Percentiles rank a stretch among this genome's conserved stretches.
These are phyloP conservation scores for Venturia asperata DNA, from an alignment of 2,329 filamentous ascomycete species.

Conservation along the genomic window DNA sequence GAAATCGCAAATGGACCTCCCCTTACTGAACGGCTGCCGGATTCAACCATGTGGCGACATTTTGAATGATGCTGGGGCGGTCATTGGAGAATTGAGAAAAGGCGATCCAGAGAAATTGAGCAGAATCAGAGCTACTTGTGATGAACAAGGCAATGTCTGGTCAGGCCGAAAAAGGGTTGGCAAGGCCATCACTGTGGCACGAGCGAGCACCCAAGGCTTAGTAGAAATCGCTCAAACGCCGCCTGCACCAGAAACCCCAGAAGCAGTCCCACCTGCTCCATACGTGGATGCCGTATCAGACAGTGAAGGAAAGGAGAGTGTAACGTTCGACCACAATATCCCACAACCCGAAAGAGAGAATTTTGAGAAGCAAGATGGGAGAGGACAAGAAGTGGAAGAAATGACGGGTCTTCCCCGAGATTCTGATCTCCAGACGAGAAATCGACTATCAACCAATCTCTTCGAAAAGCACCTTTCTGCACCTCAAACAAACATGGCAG, in stretches of 20 bases:
- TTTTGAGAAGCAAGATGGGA: background rate
- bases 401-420: too few species aligned
- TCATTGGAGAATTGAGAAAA: background rate
- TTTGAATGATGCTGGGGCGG: background rate
- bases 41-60: conserved; percentile 2
- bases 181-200: conserved; percentile 44
- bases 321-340: background rate
- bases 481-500: too few species aligned
- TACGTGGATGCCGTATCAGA: background rate
- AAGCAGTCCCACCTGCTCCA: conserved; percentile 40
- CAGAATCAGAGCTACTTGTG: conserved; percentile 59
- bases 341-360: background rate
- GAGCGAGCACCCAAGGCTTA: background rate
- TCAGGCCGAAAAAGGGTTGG: conserved; percentile 57
- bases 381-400: too few species aligned
- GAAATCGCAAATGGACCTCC: background rate
- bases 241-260: background rate
- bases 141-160: conserved; percentile 56
- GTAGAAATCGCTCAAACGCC: background rate
- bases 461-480: too few species aligned
- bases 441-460: too few species aligned
- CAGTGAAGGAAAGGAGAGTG: background rate
- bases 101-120: conserved; percentile 38
- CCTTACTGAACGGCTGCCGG: background rate
- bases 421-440: too few species aligned